Base-by-base conservation (phyloP, 768 basidiomycete genomes). In the Lactarius pseudohatsudake region DNA sequence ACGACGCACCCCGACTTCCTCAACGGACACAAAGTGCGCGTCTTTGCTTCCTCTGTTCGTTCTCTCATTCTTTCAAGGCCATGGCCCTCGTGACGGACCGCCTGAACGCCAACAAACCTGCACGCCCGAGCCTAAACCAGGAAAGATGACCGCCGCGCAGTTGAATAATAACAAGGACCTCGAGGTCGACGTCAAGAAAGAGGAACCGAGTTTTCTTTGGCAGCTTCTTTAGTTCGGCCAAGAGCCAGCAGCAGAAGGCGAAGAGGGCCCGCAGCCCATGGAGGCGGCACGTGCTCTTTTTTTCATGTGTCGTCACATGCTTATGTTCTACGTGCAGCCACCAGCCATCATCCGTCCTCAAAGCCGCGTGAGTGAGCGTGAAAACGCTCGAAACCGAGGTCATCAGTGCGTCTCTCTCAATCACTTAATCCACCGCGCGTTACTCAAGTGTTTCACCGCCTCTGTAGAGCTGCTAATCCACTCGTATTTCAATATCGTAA, bases 381-480 rank as follows among this genome's bases (percentile, higher is more conserved):
- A 99, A 99, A 81, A 89, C 90, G 36, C 92, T 98, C 90, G 97
- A 99, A 78, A 98, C 96, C 0, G 97, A 99, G 74, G 95, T 99
- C 70, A 98, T 98, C 88, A 99, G 95, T 96, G 72, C 76, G 93
- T 86, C 18, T 4, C n/a, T 22, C 20, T 30, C 64, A 18, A 59
- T 41, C 8, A 13, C 26, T 34, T n/a, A 30, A 57, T 26, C 2
- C 22, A 13, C 11, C 3, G 5, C n/a, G 10, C n/a, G 20, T n/a
- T 53, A 53, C 13, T 22, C 16, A 22, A 4, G 60, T 60, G n/a
- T 63, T 67, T 50, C n/a, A n/a, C n/a, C n/a, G n/a, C n/a, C n/a
- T 6, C 47, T 47, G 36, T 74, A 96, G 94, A 99, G 78, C 84
- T 98, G 57, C 87, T 99, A 74, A 98, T 98, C 72, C 85, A 91